Evolutionary conservation across 176 grass and related monocot genomes (phyloP), one percentile per base, ranked within the genome.

Genomic region (Musa acuminata): DNA sequence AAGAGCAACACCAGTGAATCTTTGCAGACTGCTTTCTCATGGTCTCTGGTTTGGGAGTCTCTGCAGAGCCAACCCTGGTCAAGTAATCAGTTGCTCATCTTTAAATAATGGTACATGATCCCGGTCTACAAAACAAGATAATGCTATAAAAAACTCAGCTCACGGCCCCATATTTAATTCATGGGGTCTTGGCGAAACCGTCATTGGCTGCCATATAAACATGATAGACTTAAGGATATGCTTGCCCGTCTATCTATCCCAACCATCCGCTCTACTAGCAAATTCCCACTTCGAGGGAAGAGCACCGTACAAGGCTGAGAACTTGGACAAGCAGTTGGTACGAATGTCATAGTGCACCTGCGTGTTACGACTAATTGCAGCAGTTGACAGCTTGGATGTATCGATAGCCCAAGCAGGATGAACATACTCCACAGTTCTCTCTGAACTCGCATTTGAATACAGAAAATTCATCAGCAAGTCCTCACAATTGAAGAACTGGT

Each of bases 381-480:
- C 90, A 0, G 88, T 55, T 13, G 95, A 99, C 58, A 99, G n/a
- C 82, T 99, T 99, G 11, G 95, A 99, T 51, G 90, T 99, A 74
- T 99, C 95, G 5, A 99, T 99, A 66, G 95, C 95, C 90, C 90
- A 99, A 8, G 95, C 95, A 3, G 95, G 95, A 76, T 94, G 90
- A 12, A 99, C 86, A 53, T 99, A 99, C 81, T 94, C 95, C 59
- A 94, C 95, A 0, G 90, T 91, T 76, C 88, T 91, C 17, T 52
- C 49, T 17, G 83, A 78, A 80, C 83, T 92, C 25, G 79, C 75
- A 72, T 99, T 99, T 1, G 90, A 84, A 22, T 94, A 94, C 29
- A 99, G 62, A 72, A 94, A 99, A 67, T 99, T 99, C 95, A 99
- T 89, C 25, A 91, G 85, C 73, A 99, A 71, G 49, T 99, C 95